Evolutionary conservation across 495 filamentous ascomycete species (phyloP), one percentile per base, ranked within the genome.

Genomic region (Trichoderma erinaceum): DNA sequence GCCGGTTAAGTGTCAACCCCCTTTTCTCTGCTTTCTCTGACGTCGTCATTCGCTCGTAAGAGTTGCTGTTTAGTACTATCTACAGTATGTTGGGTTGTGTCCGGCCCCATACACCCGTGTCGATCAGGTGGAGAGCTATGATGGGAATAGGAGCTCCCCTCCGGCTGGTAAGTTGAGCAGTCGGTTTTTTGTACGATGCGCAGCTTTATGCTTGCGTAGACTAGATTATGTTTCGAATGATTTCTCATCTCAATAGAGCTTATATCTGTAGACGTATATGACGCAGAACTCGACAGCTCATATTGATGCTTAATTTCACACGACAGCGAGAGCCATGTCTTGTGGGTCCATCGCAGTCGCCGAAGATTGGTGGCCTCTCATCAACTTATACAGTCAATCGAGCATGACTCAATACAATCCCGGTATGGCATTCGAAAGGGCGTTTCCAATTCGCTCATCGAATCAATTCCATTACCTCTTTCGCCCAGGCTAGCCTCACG

Each of bases 1-100:
- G 10, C 56, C 56, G 56, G 25, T 18, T 29, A 61, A 61, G 56
- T 61, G 25, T 61, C 56, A 61, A 25, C 56, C 25, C 50, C 50
- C 56, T 21, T 61, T 61, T 61, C 23, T 61, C 25, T 13, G 56
- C 56, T 61, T 29, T 25, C 56, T 61, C 56, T 61, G 56, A 61
- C 56, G 56, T 61, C 56, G 56, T 11, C 21, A 18, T 56, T 56
- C 13, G 11, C 11, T 13, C 56, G n/a, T 61, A 29, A 2, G n/a
- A 48, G 15, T 18, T 58, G 21, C n/a, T 21, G 11, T 58, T 23
- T 61, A 15, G 27, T 1, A 21, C 10, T 32, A 13, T 18, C 10
- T 52, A 18, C 5, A 48, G 41, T 0, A 23, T 58, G 29, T 61
- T 61, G 56, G 56, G 56, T 32, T 61, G 10, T 61, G 56, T 32